These are phyloP conservation scores for Diplosphaera chodatii DNA, from an alignment of 139 green algal species.

Conservation along the genomic window DNA sequence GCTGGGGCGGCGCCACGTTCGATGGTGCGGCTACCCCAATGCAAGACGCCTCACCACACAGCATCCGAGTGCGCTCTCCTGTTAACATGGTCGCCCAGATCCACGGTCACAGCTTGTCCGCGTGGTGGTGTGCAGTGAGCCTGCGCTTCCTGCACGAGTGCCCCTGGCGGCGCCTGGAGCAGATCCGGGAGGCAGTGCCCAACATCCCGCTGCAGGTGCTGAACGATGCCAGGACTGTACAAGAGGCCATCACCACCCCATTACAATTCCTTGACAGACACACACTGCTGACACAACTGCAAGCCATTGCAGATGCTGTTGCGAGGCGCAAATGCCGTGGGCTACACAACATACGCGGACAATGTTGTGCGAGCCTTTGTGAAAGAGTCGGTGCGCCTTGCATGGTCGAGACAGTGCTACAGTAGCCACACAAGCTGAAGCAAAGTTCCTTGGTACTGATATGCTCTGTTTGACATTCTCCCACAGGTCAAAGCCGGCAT, in stretches of 20 bases:
- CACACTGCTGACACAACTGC: too few relatives aligned
- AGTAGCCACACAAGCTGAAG: too few relatives aligned
- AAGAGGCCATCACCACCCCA: too few relatives aligned
- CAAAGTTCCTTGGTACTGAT: too few relatives aligned
- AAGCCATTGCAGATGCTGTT: conserved; percentile 80
- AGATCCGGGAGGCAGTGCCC: conserved; percentile 73
- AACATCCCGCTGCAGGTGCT: conserved; percentile 89
- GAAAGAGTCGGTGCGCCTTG: conserved; percentile 37
- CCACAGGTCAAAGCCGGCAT: conserved; percentile 40
- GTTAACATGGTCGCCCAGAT: conserved; percentile 4
- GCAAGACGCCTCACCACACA: too few relatives aligned
- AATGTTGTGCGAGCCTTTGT: conserved; percentile 79
- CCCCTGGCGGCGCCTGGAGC: conserved; percentile 84
- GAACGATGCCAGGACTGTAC: too few relatives aligned
- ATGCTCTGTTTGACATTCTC: too few relatives aligned
- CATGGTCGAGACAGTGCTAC: too few relatives aligned
- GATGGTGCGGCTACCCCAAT: neutral
- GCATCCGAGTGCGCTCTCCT: conserved; percentile 4
- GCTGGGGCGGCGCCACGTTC: conserved; percentile 91
- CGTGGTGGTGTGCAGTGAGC: neutral
- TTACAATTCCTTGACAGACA: too few relatives aligned
- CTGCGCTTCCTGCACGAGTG: conserved; percentile 82
- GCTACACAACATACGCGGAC: conserved; percentile 88
- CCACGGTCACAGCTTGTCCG: too few relatives aligned
- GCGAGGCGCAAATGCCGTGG: conserved; percentile 84